Conservation (phyloP, 2,329 filamentous ascomycete species). For the Corynespora cassiicola region DNA sequence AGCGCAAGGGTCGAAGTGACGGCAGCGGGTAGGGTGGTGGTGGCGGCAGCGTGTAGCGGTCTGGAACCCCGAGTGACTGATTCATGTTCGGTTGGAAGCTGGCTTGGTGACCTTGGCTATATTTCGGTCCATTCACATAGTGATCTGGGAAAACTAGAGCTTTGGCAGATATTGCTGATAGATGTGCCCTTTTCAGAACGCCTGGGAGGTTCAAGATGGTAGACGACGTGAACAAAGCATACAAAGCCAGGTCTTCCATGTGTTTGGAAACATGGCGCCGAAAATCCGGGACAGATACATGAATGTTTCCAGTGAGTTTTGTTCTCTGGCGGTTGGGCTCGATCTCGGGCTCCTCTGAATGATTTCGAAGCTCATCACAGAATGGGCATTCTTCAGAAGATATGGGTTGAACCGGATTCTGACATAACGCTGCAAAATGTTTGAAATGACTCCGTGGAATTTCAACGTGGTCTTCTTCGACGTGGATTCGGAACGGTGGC, state of each 20-base stretch:
- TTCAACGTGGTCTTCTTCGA: slow-evolving; percentile 7
- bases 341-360: background rate
- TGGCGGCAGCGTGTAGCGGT: too few species aligned
- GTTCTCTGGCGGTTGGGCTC: background rate
- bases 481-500: slow-evolving; percentile 14
- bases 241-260: slow-evolving; percentile 23
- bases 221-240: slow-evolving; percentile 8
- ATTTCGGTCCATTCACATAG: too few species aligned
- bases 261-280: slow-evolving; percentile 24
- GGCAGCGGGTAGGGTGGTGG: too few species aligned
- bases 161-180: background rate
- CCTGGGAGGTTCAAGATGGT: background rate
- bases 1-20: too few species aligned
- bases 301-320: slow-evolving; percentile 3
- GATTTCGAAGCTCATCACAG: slow-evolving; percentile 18
- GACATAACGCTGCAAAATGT: too few species aligned
- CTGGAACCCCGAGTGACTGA: too few species aligned
- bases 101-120: too few species aligned
- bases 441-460: slow-evolving; percentile 7
- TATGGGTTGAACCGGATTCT: slow-evolving; percentile 16
- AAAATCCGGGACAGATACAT: slow-evolving; percentile 15
- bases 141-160: slow-evolving; percentile 1
- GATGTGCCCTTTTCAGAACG: background rate
- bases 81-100: too few species aligned
- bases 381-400: slow-evolving; percentile 19